Percentiles rank a stretch among this genome's conserved stretches.
Evolutionary conservation across 2,329 filamentous ascomycete species (phyloP).

Genomic region (Calonectria hongkongensis): DNA sequence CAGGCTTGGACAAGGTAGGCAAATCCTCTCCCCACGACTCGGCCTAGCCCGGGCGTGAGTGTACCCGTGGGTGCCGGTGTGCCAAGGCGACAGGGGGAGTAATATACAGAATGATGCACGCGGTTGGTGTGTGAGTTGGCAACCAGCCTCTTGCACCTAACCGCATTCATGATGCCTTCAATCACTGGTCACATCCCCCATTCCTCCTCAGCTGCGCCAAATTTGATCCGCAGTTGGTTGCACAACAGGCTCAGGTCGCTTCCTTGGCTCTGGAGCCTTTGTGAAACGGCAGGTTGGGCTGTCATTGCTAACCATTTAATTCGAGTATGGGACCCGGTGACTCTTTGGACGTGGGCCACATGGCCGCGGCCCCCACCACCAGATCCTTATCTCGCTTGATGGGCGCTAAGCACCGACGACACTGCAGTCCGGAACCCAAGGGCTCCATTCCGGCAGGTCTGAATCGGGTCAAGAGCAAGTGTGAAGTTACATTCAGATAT

Average conservation of each 20-base stretch:
- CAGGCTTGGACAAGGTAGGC: constrained; percentile 1
- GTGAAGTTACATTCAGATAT: constrained; percentile 25
- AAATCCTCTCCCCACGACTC: constrained; percentile 44
- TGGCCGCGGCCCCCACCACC: constrained; percentile 36
- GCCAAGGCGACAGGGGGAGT: constrained; percentile 28
- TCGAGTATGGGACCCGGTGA: constrained; percentile 5
- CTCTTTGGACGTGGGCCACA: constrained; percentile 19
- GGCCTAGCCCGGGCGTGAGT: constrained; percentile 45
- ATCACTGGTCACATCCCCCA: neutral
- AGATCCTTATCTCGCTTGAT: constrained; percentile 44
- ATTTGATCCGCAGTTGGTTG: neutral
- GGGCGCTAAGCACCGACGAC: constrained; percentile 25
- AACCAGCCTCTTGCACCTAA: constrained; percentile 42
- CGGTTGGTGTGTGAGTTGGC: constrained; percentile 48
- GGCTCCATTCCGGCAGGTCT: constrained; percentile 18
- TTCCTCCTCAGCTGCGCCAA: constrained; percentile 14
- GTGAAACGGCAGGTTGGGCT: constrained; percentile 5
- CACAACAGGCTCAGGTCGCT: neutral
- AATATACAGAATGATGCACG: constrained; percentile 24
- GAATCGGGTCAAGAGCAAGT: constrained; percentile 16
- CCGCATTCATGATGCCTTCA: constrained; percentile 40
- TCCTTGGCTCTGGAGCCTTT: neutral
- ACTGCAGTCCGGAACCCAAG: constrained; percentile 13
- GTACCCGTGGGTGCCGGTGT: constrained; percentile 44
- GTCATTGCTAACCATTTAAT: neutral